These are phyloP conservation scores for Acanthamoeba healyi DNA, from an alignment of 208 protist genomes.

Conservation along the genomic window DNA sequence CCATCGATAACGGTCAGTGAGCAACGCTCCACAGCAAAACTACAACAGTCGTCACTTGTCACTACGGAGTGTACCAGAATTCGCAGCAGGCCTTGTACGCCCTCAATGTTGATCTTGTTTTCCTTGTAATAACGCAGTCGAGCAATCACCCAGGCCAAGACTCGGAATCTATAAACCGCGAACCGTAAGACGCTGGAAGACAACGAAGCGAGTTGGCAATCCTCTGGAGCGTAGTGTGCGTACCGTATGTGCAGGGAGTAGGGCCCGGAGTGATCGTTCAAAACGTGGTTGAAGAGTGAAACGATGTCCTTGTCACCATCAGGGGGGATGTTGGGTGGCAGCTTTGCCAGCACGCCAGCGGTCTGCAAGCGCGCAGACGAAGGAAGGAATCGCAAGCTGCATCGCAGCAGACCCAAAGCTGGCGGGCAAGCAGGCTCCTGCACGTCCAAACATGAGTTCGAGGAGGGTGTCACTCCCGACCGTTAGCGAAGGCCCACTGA, in stretches of 20 bases:
- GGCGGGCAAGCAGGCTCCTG: constrained; percentile 64
- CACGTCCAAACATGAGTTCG: no score
- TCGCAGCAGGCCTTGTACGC: neutral
- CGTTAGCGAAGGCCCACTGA: no score
- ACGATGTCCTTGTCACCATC: constrained; percentile 67
- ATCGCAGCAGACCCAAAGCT: constrained; percentile 54
- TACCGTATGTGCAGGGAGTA: constrained; percentile 66
- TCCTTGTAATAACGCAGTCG: constrained; percentile 65
- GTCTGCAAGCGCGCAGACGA: constrained; percentile 8
- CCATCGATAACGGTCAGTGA: no score
- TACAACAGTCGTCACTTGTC: no score
- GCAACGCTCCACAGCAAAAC: no score
- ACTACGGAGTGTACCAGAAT: neutral
- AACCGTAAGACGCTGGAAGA: no score
- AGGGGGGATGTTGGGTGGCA: constrained; percentile 56
- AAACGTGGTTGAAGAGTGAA: constrained; percentile 49
- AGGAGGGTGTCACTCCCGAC: no score
- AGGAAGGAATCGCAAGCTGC: constrained; percentile 67
- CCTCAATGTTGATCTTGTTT: constrained; percentile 70
- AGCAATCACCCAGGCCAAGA: constrained; percentile 61
- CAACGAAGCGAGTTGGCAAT: no score
- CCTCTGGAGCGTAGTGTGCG: neutral
- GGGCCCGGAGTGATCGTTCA: constrained; percentile 6
- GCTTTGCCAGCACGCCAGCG: constrained; percentile 48
- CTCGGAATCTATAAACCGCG: neutral